phyloP scores from a whole-genome alignment of 2,329 filamentous ascomycete species.

The Clarireedia paspali region DNA sequence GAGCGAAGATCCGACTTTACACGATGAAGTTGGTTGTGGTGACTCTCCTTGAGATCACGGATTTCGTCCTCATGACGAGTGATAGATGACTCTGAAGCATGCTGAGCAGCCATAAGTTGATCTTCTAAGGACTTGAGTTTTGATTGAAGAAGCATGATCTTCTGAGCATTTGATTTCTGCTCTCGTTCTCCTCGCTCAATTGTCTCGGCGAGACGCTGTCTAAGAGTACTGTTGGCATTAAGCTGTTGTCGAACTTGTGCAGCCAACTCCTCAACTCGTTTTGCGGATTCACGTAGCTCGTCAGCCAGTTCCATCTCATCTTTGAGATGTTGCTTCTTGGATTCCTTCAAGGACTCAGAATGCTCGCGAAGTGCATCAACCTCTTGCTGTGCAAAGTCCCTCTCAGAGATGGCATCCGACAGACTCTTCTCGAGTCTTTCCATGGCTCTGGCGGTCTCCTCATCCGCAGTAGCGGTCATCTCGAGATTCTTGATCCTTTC shows the following conservation, averaged over 20 bases:
- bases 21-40: conserved; percentile 69
- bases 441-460: conserved; percentile 55
- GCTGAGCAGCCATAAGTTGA: conserved; percentile 72
- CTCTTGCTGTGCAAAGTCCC: conserved; percentile 63
- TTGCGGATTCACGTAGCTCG: conserved; percentile 66
- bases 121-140: conserved; percentile 79
- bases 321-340: conserved; percentile 48
- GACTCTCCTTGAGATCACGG: conserved; percentile 63
- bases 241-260: conserved; percentile 74
- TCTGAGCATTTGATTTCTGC: conserved; percentile 69
- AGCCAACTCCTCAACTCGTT: conserved; percentile 72
- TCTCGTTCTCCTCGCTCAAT: conserved; percentile 78
- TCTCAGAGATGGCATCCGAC: conserved; percentile 60
- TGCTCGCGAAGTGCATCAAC: conserved; percentile 53
- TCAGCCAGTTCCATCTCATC: conserved; percentile 58
- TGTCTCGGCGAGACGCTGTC: conserved; percentile 68
- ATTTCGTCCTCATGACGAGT: conserved; percentile 82
- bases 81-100: conserved; percentile 78
- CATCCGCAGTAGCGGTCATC: conserved; percentile 40
- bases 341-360: conserved; percentile 48
- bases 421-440: conserved; percentile 61
- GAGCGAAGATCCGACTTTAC: conserved; percentile 49
- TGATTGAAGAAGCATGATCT: conserved; percentile 77
- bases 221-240: conserved; percentile 66
- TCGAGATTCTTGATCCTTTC: conserved; percentile 60